Percentiles rank a stretch among this genome's conserved stretches.
phyloP scores from a whole-genome alignment of 495 filamentous ascomycete genomes.

The Pyrenula aspistea region DNA sequence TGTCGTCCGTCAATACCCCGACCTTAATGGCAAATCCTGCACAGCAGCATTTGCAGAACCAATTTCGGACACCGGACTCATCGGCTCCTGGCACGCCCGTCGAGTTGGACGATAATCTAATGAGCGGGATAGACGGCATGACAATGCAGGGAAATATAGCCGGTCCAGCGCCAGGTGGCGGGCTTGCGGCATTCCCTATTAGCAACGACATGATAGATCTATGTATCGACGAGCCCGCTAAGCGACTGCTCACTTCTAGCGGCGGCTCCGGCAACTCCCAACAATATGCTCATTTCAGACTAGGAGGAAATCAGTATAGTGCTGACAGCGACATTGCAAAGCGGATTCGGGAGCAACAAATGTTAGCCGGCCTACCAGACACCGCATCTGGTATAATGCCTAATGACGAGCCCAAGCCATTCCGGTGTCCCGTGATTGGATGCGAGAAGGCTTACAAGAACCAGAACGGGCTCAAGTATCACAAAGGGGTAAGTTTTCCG shows the following conservation, averaged over 20 bases:
- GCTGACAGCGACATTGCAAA: slow-evolving; percentile 63
- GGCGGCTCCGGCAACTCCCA: slow-evolving; percentile 57
- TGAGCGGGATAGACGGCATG: slow-evolving; percentile 36
- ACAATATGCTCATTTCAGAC: slow-evolving; percentile 54
- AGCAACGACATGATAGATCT: slow-evolving; percentile 52
- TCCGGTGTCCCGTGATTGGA: slow-evolving; percentile 93
- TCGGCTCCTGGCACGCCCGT: slow-evolving; percentile 64
- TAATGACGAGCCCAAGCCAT: slow-evolving; percentile 81
- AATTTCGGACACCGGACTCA: slow-evolving; percentile 60
- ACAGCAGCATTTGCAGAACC: slow-evolving; percentile 39
- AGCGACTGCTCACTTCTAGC: slow-evolving; percentile 78
- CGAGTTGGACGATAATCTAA: slow-evolving; percentile 47
- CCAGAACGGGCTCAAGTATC: slow-evolving; percentile 92
- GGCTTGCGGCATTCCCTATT: slow-evolving; percentile 26
- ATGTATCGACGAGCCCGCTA: slow-evolving; percentile 93
- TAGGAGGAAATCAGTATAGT: slow-evolving; percentile 59
- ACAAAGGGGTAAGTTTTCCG: slow-evolving; percentile 46
- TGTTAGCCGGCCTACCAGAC: slow-evolving; percentile 51
- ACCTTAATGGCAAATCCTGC: slow-evolving; percentile 59
- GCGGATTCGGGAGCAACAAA: slow-evolving; percentile 61
- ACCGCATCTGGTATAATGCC: slow-evolving; percentile 33
- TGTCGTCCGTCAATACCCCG: slow-evolving; percentile 95
- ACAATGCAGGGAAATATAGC: slow-evolving; percentile 46
- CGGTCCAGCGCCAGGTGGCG: slow-evolving; percentile 36
- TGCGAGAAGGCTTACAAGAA: slow-evolving; percentile 99